These are phyloP conservation scores for Vanilla planifolia DNA, from an alignment of 106 monocot species.

Conservation along the genomic window DNA sequence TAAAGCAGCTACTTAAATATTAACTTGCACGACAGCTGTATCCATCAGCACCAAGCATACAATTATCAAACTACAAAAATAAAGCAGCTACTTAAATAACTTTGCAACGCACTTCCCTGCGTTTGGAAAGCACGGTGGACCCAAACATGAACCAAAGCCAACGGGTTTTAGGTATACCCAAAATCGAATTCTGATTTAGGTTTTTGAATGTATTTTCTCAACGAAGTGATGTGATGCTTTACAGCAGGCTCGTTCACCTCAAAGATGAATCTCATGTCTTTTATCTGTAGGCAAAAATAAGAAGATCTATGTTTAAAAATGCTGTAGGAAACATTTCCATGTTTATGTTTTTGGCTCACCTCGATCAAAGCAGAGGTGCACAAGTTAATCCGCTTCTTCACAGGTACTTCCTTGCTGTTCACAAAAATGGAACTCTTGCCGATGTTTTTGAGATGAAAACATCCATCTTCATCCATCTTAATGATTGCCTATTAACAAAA, in stretches of 20 bases:
- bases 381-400: constrained; percentile 42
- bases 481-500: constrained; percentile 55
- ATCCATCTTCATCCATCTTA: constrained; percentile 72
- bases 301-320: background rate
- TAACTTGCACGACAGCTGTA: no score
- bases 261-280: constrained; percentile 53
- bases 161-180: background rate
- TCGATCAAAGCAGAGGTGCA: constrained; percentile 57
- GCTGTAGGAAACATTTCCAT: no score
- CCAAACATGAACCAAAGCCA: no score
- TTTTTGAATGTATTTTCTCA: background rate
- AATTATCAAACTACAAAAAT: no score
- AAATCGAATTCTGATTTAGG: constrained; percentile 11
- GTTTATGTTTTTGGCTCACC: no score
- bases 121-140: no score
- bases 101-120: no score
- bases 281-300: constrained; percentile 31
- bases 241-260: constrained; percentile 36
- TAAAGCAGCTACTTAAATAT: no score
- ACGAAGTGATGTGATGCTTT: constrained; percentile 7
- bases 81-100: no score
- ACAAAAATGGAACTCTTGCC: constrained; percentile 70
- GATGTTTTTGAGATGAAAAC: constrained; percentile 57
- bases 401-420: constrained; percentile 62
- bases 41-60: no score